phyloP scores from a whole-genome alignment of 768 basidiomycete species.

The Daedaleopsis nitida region DNA sequence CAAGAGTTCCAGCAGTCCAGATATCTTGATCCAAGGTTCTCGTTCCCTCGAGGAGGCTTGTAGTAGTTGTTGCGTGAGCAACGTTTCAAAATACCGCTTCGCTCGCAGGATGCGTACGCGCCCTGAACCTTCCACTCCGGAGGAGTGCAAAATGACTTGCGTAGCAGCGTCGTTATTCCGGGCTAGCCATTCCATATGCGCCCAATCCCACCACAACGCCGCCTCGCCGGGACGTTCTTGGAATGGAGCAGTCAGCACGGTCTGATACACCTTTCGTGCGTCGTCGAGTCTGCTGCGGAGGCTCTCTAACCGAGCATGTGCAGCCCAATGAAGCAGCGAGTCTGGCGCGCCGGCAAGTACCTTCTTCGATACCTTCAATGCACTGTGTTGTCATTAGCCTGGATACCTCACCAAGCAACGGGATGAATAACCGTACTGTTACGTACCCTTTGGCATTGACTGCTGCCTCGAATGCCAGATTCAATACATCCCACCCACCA shows the following conservation, averaged over 20 bases:
- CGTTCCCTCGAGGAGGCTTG: slow-evolving; percentile 52
- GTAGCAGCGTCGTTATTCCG: slow-evolving; percentile 52
- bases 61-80: slow-evolving; percentile 24
- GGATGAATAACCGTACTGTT: not conserved
- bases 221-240: slow-evolving; percentile 38
- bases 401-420: not conserved
- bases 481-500: slow-evolving; percentile 62
- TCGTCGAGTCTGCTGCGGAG: slow-evolving; percentile 64
- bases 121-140: slow-evolving; percentile 51
- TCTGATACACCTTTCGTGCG: slow-evolving; percentile 78
- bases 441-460: slow-evolving; percentile 57
- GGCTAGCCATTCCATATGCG: slow-evolving; percentile 79
- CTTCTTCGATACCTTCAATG: slow-evolving; percentile 65
- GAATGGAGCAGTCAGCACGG: slow-evolving; percentile 53
- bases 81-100: slow-evolving; percentile 63
- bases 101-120: slow-evolving; percentile 62
- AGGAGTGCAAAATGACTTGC: slow-evolving; percentile 55
- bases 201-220: slow-evolving; percentile 81
- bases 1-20: slow-evolving; percentile 66
- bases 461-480: slow-evolving; percentile 69
- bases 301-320: slow-evolving; percentile 75
- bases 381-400: slow-evolving; percentile 41
- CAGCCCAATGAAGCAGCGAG: slow-evolving; percentile 68
- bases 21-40: slow-evolving; percentile 66
- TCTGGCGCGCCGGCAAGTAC: slow-evolving; percentile 58